Evolutionary conservation across 306 rosid genomes (phyloP), one percentile per base, ranked within the genome.

Genomic region (Malus sylvestris): DNA sequence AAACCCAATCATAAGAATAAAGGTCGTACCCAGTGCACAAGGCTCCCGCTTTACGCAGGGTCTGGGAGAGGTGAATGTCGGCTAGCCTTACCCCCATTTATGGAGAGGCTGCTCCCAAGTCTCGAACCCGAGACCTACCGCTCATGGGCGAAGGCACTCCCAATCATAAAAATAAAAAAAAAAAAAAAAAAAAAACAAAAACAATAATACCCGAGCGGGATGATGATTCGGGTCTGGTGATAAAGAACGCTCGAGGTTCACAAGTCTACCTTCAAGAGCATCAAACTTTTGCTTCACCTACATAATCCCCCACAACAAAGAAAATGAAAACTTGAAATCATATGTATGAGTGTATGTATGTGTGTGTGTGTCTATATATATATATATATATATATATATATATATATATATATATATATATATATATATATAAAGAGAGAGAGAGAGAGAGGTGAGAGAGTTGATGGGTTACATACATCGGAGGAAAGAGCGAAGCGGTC

Each of bases 271-370:
- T 46, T 82, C 86, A 19, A 81, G 74, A 65, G 78, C 81, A 27
- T 76, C 83, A 30, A 82, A 81, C 40, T 76, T 79, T 25, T 57
- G 79, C 79, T 67, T 78, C 80, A 76, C 75, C 88, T 85, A 65
- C 49, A 58, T 12, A 74, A 66, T 6, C 13, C 66, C 62, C 27
- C 53, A 49, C 16, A 14, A 32, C 53, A 4, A 8, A 1, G 4
- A 7, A 38, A 25, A 70, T 4, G 3, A 59, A 52, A 62, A 67
- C 16, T 4, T 5, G 23, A 15, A n/a, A 33, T 33, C 38, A 1
- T 32, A 32, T 32, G 35, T 32, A 32, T 5, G 35, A 33, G 7
- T 33, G 6, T 33, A 1, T 35, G 8, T 35, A 7, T 35, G 38
- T 5, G 38, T 33, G 8, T 33, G 7, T 5, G 8, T 33, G 32